phyloP scores from a whole-genome alignment of 176 grass and related monocot species.

The Olyra latifolia region DNA sequence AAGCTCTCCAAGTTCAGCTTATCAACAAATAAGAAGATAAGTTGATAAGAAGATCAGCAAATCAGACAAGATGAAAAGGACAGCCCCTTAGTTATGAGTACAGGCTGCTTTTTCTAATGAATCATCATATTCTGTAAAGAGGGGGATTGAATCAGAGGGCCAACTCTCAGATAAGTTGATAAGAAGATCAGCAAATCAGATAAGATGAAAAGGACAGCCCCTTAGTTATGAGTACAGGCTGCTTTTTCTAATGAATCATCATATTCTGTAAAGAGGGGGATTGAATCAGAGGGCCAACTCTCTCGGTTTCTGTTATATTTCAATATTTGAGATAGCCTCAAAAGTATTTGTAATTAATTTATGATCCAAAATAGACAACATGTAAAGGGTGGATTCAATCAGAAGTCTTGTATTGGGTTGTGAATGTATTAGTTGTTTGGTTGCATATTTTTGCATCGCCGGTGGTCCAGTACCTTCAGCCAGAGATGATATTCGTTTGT shows the following conservation, averaged over 20 bases:
- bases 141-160: background rate
- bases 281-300: background rate
- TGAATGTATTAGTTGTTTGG: constrained; percentile 4
- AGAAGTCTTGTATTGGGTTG: background rate
- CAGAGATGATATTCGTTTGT: constrained; percentile 1
- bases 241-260: background rate
- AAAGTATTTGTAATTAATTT: background rate
- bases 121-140: constrained; percentile 4
- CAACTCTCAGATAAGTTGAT: too few relatives aligned
- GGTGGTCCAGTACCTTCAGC: background rate
- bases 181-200: too few relatives aligned
- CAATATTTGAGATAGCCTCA: constrained; percentile 15
- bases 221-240: constrained; percentile 2
- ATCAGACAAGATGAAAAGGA: too few relatives aligned
- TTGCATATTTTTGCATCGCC: background rate
- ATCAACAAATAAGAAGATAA: too few relatives aligned
- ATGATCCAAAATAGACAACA: constrained; percentile 1
- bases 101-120: background rate
- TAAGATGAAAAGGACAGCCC: too few relatives aligned
- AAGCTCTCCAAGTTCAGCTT: too few relatives aligned
- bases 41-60: too few relatives aligned
- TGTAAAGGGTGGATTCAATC: background rate
- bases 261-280: background rate
- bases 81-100: constrained; percentile 3
- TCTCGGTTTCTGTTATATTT: background rate